Conservation (phyloP, 257 asterid species). For the Nyctanthes arbortristis region DNA sequence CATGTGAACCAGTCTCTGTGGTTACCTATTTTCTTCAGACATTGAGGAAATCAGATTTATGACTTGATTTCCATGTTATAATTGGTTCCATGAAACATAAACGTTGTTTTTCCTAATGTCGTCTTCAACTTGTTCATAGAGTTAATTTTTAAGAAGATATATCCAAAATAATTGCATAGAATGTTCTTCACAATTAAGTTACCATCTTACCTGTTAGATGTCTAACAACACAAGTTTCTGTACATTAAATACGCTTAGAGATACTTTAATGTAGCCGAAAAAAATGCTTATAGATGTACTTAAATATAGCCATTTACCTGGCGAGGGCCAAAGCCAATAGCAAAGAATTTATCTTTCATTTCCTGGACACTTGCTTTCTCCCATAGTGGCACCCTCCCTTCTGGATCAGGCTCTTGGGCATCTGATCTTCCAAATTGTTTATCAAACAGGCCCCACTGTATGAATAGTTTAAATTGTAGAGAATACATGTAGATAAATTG, state of each 20-base stretch:
- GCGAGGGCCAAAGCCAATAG: conserved; percentile 88
- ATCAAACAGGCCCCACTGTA: conserved; percentile 92
- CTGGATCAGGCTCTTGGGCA: conserved; percentile 84
- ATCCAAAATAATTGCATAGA: too few relatives aligned
- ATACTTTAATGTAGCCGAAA: background rate
- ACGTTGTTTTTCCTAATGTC: too few relatives aligned
- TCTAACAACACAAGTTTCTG: background rate
- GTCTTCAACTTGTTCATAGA: background rate
- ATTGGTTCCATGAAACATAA: too few relatives aligned
- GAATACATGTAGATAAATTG: background rate
- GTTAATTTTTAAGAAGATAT: background rate
- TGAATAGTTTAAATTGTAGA: background rate
- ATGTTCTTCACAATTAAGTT: background rate
- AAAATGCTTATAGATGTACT: background rate
- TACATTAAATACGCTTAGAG: background rate
- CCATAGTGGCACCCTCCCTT: conserved; percentile 92
- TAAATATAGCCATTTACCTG: conserved; percentile 49
- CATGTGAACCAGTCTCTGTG: too few relatives aligned
- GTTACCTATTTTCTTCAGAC: too few relatives aligned
- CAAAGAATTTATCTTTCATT: conserved; percentile 74
- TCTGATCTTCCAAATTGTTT: conserved; percentile 81
- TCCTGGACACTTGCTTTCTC: conserved; percentile 68
- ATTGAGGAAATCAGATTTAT: too few relatives aligned
- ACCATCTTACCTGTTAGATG: background rate
- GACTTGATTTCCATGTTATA: too few relatives aligned